These are phyloP conservation scores for Pleurozium schreberi DNA, from an alignment of 225 moss, liverwort and hornwort genomes.

Conservation along the genomic window DNA sequence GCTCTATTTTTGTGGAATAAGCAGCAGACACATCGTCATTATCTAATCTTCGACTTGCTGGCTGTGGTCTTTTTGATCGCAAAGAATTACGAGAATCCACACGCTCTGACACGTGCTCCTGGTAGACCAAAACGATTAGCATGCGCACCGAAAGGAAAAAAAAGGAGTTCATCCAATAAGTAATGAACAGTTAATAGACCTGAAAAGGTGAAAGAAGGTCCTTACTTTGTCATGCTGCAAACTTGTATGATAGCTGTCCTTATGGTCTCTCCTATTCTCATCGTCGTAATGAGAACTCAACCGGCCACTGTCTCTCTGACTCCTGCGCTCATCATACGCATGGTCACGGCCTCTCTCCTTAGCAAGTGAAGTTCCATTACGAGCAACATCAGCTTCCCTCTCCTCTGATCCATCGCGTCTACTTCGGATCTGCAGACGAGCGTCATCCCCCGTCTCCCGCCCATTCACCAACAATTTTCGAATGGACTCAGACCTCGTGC, in stretches of 20 bases:
- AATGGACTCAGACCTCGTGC: constrained; percentile 40
- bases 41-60: constrained; percentile 19
- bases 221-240: constrained; percentile 29
- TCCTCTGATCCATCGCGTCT: constrained; percentile 55
- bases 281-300: constrained; percentile 81
- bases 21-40: constrained; percentile 40
- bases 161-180: background rate
- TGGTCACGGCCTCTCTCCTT: constrained; percentile 64
- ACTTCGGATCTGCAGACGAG: constrained; percentile 57
- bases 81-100: constrained; percentile 32
- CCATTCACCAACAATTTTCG: constrained; percentile 48
- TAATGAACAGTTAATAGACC: background rate
- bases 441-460: constrained; percentile 54
- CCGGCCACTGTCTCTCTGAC: constrained; percentile 62
- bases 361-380: constrained; percentile 51
- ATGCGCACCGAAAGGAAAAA: background rate
- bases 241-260: constrained; percentile 22
- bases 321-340: constrained; percentile 74
- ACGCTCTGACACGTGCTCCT: constrained; percentile 38
- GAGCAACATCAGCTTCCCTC: constrained; percentile 48
- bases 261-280: constrained; percentile 38
- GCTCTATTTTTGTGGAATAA: constrained; percentile 41
- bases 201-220: background rate
- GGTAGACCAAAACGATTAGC: background rate
- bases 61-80: constrained; percentile 36